phyloP scores from a whole-genome alignment of 2,329 filamentous ascomycete genomes.

The Trichoderma sp. region DNA sequence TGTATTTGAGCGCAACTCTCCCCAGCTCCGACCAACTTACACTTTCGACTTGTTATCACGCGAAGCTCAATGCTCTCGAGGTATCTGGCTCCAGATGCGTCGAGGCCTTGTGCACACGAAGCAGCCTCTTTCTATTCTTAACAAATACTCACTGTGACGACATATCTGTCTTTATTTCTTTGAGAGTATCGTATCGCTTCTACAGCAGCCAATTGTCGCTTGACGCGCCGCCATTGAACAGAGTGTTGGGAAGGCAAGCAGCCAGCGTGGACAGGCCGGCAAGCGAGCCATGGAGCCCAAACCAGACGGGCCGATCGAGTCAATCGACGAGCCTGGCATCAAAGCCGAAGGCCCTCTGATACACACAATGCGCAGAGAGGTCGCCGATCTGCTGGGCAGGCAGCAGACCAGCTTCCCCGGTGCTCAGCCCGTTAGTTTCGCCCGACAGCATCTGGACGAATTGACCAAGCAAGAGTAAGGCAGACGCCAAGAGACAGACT shows the following conservation, averaged over 20 bases:
- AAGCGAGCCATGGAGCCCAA: slow-evolving; percentile 36
- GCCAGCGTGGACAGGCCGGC: background rate
- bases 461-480: slow-evolving; percentile 73
- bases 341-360: slow-evolving; percentile 66
- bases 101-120: background rate
- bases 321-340: slow-evolving; percentile 64
- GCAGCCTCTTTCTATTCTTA: background rate
- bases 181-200: slow-evolving; percentile 5
- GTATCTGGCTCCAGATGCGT: background rate
- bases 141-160: background rate
- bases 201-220: background rate
- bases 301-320: slow-evolving; percentile 45
- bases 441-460: slow-evolving; percentile 78
- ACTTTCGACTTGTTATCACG: background rate
- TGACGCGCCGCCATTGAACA: slow-evolving; percentile 15
- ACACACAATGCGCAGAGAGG: slow-evolving; percentile 66
- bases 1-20: background rate
- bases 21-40: background rate
- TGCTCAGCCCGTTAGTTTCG: slow-evolving; percentile 93
- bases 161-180: background rate
- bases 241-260: slow-evolving; percentile 17
- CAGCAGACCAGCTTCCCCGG: slow-evolving; percentile 74
- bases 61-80: background rate
- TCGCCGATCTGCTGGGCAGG: slow-evolving; percentile 74
- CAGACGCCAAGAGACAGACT: background rate